phyloP scores from a whole-genome alignment of 495 filamentous ascomycete genomes.

The Daldinia grandis region DNA sequence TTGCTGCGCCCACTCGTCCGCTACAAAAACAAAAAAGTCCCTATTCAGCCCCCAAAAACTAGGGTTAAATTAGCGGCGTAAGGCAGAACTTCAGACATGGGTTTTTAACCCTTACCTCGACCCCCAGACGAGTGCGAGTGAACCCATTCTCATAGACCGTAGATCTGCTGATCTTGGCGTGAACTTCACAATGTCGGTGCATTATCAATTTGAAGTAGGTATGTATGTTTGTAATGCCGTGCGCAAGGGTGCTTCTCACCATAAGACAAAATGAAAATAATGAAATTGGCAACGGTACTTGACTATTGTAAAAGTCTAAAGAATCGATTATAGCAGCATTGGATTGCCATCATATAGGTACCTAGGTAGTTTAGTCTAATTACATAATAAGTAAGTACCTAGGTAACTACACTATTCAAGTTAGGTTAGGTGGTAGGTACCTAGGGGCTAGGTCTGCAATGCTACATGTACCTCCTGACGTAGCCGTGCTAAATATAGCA shows the following conservation, averaged over 20 bases:
- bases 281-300: neutral
- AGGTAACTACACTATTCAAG: no score
- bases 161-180: slow-evolving; percentile 10
- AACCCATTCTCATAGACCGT: neutral
- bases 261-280: neutral
- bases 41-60: slow-evolving; percentile 16
- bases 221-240: neutral
- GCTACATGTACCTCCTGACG: neutral
- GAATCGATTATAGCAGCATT: neutral
- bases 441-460: neutral
- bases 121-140: neutral
- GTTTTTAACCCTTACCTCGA: neutral
- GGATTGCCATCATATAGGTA: neutral
- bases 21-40: neutral
- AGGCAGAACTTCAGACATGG: slow-evolving; percentile 11
- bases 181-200: neutral
- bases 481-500: neutral
- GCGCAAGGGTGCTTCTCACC: neutral
- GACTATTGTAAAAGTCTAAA: neutral
- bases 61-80: slow-evolving; percentile 15
- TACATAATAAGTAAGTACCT: no score
- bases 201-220: neutral
- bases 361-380: neutral
- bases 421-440: no score
- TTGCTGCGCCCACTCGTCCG: neutral